Evolutionary conservation across 371 early-diverging fungal genomes (phyloP).

Genomic region (Chytridium lagenaria): DNA sequence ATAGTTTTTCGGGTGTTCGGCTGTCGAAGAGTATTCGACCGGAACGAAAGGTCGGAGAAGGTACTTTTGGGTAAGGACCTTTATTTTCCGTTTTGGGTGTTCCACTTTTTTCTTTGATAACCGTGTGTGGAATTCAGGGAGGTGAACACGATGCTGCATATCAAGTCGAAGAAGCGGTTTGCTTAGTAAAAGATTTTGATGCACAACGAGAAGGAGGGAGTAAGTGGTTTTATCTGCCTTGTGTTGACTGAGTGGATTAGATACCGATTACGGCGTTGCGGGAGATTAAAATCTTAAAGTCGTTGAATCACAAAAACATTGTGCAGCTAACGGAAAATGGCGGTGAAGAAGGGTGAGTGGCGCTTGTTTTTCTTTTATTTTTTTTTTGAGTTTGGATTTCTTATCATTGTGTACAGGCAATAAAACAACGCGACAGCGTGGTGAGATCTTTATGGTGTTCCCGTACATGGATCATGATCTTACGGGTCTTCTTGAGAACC

Average conservation of each 20-base stretch:
- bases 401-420: conserved; percentile 17
- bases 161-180: conserved; percentile 18
- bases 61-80: conserved; percentile 32
- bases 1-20: conserved; percentile 18
- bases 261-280: conserved; percentile 95
- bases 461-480: conserved; percentile 94
- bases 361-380: no score
- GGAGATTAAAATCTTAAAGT: conserved; percentile 91
- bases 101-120: no score
- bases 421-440: conserved; percentile 28
- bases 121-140: no score
- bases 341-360: conserved; percentile 68
- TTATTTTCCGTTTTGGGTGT: background rate
- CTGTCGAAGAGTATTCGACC: conserved; percentile 13
- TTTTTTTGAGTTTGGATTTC: no score
- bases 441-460: conserved; percentile 83
- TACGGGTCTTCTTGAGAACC: conserved; percentile 2
- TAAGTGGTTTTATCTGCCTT: no score
- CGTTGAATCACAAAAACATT: conserved; percentile 83
- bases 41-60: conserved; percentile 32
- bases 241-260: no score
- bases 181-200: conserved; percentile 37
- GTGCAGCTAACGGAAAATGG: conserved; percentile 84
- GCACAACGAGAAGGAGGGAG: conserved; percentile 37
- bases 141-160: conserved; percentile 35